phyloP scores from a whole-genome alignment of 805 yeast species.

The Wickerhamiella domercqiae region DNA sequence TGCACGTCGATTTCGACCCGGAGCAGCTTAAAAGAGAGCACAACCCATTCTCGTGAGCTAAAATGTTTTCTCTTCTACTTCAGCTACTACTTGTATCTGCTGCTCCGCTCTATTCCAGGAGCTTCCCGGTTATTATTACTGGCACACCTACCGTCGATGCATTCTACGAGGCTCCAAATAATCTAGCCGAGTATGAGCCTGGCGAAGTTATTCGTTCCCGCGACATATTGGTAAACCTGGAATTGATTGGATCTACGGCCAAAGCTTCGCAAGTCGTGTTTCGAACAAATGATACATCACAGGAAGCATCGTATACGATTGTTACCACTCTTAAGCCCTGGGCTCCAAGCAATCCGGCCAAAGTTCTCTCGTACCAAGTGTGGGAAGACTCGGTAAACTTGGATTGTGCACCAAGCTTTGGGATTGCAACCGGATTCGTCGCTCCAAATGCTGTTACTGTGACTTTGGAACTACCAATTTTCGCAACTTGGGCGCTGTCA shows the following conservation, averaged over 20 bases:
- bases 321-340: slow-evolving; percentile 12
- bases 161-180: slow-evolving; percentile 9
- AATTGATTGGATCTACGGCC: too few species aligned
- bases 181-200: slow-evolving; percentile 1
- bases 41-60: too few species aligned
- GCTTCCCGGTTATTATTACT: not conserved
- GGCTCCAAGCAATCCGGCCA: slow-evolving; percentile 5
- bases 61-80: too few species aligned
- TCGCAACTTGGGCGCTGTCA: slow-evolving; percentile 8
- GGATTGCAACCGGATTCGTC: slow-evolving; percentile 8
- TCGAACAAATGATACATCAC: slow-evolving; percentile 8
- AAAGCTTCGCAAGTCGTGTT: slow-evolving; percentile 11
- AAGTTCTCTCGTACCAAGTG: slow-evolving; percentile 16
- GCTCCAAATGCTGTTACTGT: slow-evolving; percentile 6
- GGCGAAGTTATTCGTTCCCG: slow-evolving; percentile 11
- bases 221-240: not conserved
- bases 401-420: slow-evolving; percentile 19
- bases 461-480: slow-evolving; percentile 3
- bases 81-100: too few species aligned
- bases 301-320: slow-evolving; percentile 8
- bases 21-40: too few species aligned
- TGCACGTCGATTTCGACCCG: too few species aligned
- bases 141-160: slow-evolving; percentile 8
- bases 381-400: slow-evolving; percentile 17
- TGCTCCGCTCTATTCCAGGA: too few species aligned